Evolutionary conservation across 2,329 filamentous ascomycete genomes (phyloP).

Genomic region (Aspergillus sclerotialis): DNA sequence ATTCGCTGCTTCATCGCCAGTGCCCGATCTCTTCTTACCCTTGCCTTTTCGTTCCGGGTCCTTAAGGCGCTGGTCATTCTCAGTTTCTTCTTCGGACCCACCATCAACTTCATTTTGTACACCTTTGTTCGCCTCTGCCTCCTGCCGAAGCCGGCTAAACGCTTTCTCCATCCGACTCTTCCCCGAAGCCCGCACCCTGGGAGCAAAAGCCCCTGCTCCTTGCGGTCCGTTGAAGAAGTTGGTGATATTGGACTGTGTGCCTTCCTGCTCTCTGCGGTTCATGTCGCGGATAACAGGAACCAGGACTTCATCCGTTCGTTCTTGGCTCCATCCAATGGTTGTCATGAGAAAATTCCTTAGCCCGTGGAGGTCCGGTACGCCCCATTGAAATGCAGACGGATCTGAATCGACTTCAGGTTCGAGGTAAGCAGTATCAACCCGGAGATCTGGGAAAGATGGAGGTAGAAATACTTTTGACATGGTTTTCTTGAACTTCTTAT

Average conservation of each 20-base stretch:
- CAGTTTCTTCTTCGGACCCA: slow-evolving; percentile 10
- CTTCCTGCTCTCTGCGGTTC: slow-evolving; percentile 80
- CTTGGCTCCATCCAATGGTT: slow-evolving; percentile 87
- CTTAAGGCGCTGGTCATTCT: slow-evolving; percentile 2
- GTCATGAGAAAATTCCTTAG: slow-evolving; percentile 78
- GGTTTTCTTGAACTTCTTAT: slow-evolving; percentile 81
- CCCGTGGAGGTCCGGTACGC: slow-evolving; percentile 84
- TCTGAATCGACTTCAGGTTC: slow-evolving; percentile 77
- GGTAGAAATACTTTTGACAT: slow-evolving; percentile 82
- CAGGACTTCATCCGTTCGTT: slow-evolving; percentile 89
- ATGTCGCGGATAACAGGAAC: slow-evolving; percentile 94
- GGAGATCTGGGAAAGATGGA: slow-evolving; percentile 65
- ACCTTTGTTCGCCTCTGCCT: slow-evolving; percentile 33
- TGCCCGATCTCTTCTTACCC: slow-evolving; percentile 8
- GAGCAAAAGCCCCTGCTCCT: slow-evolving; percentile 59
- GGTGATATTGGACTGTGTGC: slow-evolving; percentile 96
- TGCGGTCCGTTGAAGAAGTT: slow-evolving; percentile 69
- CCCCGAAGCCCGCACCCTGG: slow-evolving; percentile 54
- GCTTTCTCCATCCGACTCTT: slow-evolving; percentile 72
- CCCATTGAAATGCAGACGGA: slow-evolving; percentile 83
- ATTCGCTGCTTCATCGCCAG: slow-evolving; percentile 9
- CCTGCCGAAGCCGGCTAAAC: slow-evolving; percentile 58
- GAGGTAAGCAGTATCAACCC: slow-evolving; percentile 77
- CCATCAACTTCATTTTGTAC: slow-evolving; percentile 7
- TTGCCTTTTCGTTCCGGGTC: slow-evolving; percentile 9